Evolutionary conservation across 2,329 filamentous ascomycete species (phyloP), one percentile per base, ranked within the genome.

Genomic region (Aspergillus jensenii): DNA sequence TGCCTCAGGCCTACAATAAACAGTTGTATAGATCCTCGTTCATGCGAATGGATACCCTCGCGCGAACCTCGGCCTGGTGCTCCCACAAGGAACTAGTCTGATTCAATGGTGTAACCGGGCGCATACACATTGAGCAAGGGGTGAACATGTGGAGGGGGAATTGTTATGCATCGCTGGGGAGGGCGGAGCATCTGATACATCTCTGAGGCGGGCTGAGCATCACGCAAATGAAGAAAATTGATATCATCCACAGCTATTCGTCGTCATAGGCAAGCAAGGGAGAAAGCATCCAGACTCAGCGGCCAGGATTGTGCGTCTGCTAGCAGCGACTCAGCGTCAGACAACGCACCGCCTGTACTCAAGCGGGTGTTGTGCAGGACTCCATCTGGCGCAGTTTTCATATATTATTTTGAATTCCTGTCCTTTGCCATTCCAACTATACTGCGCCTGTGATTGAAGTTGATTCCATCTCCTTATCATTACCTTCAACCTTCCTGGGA

Each of bases 281-380:
- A 46, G 23, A 39, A 50, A n/a, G 47, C 37, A n/a, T 41, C 54
- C 35, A 49, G 46, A 60, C 25, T 27, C 9, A 39, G 11, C 35
- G 17, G 23, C 45, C 45, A 48, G 44, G 58, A 64, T 58, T 11
- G 58, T 51, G 60, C 59, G 54, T 56, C 57, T 35, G 15, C 23
- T 59, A 44, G 37, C 58, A 62, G 59, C 66, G 60, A 68, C 64
- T 67, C 56, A 61, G 53, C 55, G 58, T 56, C 59, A 64, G 67
- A 62, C 67, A 68, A 61, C 66, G 52, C 65, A 68, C 61, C 65
- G 44, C 44, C 44, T 46, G 44, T 46, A 27, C 44, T 31, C 44
- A 46, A 31, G 15, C 25, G 44, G 44, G 44, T 46, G 44, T 46
- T 46, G 23, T 46, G 44, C 44, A 27, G 44, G 14, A 8, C 23